phyloP scores from a whole-genome alignment of 257 asterid genomes.

The Jasminum sambac region DNA sequence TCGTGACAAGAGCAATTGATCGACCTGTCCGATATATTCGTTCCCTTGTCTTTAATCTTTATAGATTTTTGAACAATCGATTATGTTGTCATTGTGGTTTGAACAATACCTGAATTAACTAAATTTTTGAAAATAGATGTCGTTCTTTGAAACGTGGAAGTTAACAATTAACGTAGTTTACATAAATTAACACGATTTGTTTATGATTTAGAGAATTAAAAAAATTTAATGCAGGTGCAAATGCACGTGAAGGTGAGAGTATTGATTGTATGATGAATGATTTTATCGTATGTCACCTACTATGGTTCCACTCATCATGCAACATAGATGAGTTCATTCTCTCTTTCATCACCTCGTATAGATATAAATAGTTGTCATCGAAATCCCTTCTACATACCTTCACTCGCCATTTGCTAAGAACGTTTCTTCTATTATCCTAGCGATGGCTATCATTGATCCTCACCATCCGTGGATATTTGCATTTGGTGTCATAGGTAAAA shows the following conservation, averaged over 20 bases:
- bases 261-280: constrained; percentile 39
- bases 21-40: no score
- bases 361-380: constrained; percentile 15
- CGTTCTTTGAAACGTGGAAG: no score
- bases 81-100: no score
- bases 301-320: constrained; percentile 48
- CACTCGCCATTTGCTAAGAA: constrained; percentile 5
- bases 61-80: no score
- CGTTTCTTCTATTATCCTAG: not conserved
- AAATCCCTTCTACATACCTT: constrained; percentile 15
- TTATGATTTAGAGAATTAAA: no score
- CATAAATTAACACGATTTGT: no score
- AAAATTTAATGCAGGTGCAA: not conserved
- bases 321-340: constrained; percentile 32
- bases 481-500: constrained; percentile 50
- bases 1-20: no score
- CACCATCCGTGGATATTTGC: constrained; percentile 46
- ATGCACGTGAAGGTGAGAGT: constrained; percentile 37
- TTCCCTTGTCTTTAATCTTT: no score
- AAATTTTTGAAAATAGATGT: no score
- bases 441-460: constrained; percentile 41
- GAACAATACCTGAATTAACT: no score
- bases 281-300: constrained; percentile 52
- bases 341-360: constrained; percentile 7
- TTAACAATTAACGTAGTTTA: no score